phyloP scores from a whole-genome alignment of 2,329 filamentous ascomycete species.

The Cordyceps javanica region DNA sequence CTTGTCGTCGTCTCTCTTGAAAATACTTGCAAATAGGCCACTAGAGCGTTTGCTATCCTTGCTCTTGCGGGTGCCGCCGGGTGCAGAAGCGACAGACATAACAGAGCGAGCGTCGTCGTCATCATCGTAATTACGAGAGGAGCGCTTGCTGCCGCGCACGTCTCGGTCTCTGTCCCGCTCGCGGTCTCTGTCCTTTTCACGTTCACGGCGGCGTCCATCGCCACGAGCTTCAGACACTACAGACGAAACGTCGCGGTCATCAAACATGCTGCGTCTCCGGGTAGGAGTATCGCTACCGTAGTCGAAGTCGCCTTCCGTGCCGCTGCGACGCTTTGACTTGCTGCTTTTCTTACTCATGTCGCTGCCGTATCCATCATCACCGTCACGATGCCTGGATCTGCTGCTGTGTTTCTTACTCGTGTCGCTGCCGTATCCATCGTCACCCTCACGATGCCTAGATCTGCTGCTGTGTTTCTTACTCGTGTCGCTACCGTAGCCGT shows the following conservation, averaged over 20 bases:
- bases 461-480: slow-evolving; percentile 30
- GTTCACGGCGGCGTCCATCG: slow-evolving; percentile 28
- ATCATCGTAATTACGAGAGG: slow-evolving; percentile 33
- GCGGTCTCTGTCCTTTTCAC: slow-evolving; percentile 19
- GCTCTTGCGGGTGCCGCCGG: slow-evolving; percentile 28
- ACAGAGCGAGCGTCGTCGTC: slow-evolving; percentile 41
- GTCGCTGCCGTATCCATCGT: slow-evolving; percentile 28
- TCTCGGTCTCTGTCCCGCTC: slow-evolving; percentile 12
- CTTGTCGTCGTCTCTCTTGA: slow-evolving; percentile 34
- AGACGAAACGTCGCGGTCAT: slow-evolving; percentile 43
- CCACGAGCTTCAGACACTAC: slow-evolving; percentile 40
- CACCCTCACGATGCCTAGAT: slow-evolving; percentile 33
- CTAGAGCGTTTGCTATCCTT: slow-evolving; percentile 34
- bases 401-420: slow-evolving; percentile 35
- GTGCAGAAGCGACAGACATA: slow-evolving; percentile 35
- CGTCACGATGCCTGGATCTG: slow-evolving; percentile 34
- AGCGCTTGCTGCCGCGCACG: slow-evolving; percentile 18
- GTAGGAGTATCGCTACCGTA: slow-evolving; percentile 33
- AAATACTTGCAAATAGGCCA: slow-evolving; percentile 43
- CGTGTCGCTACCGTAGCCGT: slow-evolving; percentile 25
- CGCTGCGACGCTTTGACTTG: slow-evolving; percentile 33
- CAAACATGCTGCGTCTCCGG: slow-evolving; percentile 32
- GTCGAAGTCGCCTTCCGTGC: slow-evolving; percentile 29
- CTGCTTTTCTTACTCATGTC: slow-evolving; percentile 36
- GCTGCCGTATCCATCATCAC: slow-evolving; percentile 27